Conservation (phyloP, 23 red algal species). For the Gracilariopsis chorda region DNA sequence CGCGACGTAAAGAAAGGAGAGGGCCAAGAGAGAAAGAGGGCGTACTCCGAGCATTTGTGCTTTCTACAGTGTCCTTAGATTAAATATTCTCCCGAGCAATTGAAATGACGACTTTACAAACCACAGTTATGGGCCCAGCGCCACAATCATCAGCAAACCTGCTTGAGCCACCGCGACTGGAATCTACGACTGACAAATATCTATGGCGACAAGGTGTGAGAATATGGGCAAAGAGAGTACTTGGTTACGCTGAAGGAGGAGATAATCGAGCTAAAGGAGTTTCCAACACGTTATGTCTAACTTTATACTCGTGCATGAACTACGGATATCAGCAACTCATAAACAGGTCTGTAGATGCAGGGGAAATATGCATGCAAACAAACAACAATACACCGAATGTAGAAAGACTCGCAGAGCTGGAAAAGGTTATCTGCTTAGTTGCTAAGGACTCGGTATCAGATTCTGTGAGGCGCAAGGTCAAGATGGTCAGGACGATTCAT, state of each 20-base stretch:
- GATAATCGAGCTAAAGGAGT: neutral
- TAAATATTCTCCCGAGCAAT: too few relatives aligned
- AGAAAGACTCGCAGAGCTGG: neutral
- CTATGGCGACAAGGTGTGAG: neutral
- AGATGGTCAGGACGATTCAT: neutral
- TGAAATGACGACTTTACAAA: too few relatives aligned
- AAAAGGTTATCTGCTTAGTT: neutral
- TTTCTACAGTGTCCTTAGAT: too few relatives aligned
- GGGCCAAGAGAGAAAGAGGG: too few relatives aligned
- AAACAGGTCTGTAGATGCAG: neutral
- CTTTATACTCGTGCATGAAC: neutral
- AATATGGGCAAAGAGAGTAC: neutral
- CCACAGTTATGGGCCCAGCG: constrained; percentile 17
- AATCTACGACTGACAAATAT: neutral
- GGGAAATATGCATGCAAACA: neutral
- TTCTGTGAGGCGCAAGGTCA: neutral
- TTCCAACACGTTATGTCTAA: neutral
- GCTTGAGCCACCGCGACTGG: neutral
- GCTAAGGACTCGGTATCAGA: neutral
- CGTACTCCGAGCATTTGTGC: too few relatives aligned
- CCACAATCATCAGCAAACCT: neutral
- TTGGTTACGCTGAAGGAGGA: neutral
- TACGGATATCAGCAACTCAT: neutral
- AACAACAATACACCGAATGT: too few relatives aligned
- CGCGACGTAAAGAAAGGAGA: too few relatives aligned